These are phyloP conservation scores for Venturiaceae sp. DNA, from an alignment of 2,329 filamentous ascomycete species.

Conservation along the genomic window DNA sequence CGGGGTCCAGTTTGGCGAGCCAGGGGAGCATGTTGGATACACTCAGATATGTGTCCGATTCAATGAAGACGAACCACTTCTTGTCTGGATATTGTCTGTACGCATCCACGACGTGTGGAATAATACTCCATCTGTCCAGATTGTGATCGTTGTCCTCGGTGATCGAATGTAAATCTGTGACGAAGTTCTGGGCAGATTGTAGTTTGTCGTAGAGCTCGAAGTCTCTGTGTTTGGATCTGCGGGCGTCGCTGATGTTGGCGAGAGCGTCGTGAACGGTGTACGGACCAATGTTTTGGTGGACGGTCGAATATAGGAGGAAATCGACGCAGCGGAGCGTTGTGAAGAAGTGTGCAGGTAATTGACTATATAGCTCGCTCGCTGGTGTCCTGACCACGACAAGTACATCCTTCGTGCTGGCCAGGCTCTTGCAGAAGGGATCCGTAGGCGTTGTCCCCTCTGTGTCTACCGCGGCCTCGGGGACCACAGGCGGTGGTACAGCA, in stretches of 20 bases:
- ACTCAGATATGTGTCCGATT: constrained; percentile 48
- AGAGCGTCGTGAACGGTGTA: constrained; percentile 10
- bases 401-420: constrained; percentile 5
- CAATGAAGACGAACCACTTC: constrained; percentile 51
- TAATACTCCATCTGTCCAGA: constrained; percentile 29
- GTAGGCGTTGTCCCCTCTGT: not conserved
- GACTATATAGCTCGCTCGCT: constrained; percentile 7
- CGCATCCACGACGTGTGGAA: constrained; percentile 25
- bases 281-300: constrained; percentile 9
- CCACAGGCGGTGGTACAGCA: not conserved
- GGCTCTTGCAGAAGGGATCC: constrained; percentile 3
- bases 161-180: constrained; percentile 12
- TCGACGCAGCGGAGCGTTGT: constrained; percentile 9
- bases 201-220: constrained; percentile 9
- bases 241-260: constrained; percentile 4
- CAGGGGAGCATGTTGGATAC: constrained; percentile 42
- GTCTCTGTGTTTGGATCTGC: constrained; percentile 7
- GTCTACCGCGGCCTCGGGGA: not conserved
- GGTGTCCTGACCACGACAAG: constrained; percentile 11
- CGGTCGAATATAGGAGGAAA: constrained; percentile 8
- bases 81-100: constrained; percentile 31
- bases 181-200: constrained; percentile 12
- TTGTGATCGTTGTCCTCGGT: constrained; percentile 13
- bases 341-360: constrained; percentile 10
- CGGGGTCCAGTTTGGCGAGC: constrained; percentile 25